Conservation (phyloP, 768 basidiomycete genomes). For the Tricholoma hemisulphureum region DNA sequence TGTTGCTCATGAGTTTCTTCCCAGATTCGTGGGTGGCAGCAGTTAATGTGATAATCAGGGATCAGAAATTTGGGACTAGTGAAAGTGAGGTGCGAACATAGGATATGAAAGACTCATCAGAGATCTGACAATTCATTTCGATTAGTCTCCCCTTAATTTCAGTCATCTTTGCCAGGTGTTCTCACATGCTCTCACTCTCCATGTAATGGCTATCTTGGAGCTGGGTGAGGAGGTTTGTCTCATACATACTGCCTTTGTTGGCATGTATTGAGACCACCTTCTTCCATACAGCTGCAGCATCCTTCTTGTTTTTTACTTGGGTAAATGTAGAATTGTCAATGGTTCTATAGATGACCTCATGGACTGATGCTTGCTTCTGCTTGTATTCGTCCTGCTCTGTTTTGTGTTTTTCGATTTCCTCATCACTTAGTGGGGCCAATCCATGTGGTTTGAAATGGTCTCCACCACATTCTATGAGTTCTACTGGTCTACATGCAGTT, state of each 20-base stretch:
- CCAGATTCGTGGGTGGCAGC: too few relatives aligned
- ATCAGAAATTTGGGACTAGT: neutral
- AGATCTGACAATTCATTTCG: neutral
- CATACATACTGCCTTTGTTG: constrained; percentile 18
- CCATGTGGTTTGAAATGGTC: neutral
- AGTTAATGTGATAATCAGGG: neutral
- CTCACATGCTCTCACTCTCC: neutral
- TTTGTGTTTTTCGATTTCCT: constrained; percentile 20
- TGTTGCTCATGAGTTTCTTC: too few relatives aligned
- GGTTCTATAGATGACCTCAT: constrained; percentile 25
- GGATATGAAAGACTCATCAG: neutral
- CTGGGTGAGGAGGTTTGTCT: constrained; percentile 3
- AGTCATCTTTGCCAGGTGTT: neutral
- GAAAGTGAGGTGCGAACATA: neutral
- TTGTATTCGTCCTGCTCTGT: constrained; percentile 18
- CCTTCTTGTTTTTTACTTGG: constrained; percentile 20
- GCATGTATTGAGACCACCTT: constrained; percentile 22
- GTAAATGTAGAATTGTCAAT: constrained; percentile 19
- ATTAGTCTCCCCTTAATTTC: too few relatives aligned
- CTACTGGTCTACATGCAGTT: too few relatives aligned
- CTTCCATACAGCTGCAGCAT: constrained; percentile 19
- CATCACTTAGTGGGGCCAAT: constrained; percentile 9
- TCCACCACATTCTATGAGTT: too few relatives aligned
- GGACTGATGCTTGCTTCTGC: constrained; percentile 23
- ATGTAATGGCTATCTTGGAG: neutral